Evolutionary conservation across 768 basidiomycete genomes (phyloP).

Genomic region (Phanerochaete sordida): DNA sequence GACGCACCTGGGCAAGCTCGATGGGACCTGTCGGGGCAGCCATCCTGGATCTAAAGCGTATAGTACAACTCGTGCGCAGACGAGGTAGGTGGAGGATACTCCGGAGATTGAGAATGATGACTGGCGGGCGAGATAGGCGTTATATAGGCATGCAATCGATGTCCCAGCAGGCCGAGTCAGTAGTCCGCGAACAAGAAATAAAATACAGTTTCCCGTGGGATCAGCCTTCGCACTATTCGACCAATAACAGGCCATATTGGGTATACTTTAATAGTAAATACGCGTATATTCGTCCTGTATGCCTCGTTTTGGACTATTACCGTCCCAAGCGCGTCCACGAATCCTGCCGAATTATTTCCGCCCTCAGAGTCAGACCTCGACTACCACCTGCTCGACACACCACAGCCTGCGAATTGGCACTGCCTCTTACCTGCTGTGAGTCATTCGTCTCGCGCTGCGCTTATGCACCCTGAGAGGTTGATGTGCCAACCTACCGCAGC

Average conservation of each 20-base stretch:
- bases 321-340: too few relatives aligned
- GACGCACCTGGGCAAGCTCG: conserved; percentile 29
- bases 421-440: neutral
- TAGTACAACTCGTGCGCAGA: conserved; percentile 11
- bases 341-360: too few relatives aligned
- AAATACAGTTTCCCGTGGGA: neutral
- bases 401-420: neutral
- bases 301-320: too few relatives aligned
- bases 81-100: conserved; percentile 1
- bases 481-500: neutral
- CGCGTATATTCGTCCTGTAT: too few relatives aligned
- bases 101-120: conserved; percentile 4
- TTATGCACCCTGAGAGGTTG: neutral
- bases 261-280: neutral
- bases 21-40: conserved; percentile 22
- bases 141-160: conserved; percentile 11
- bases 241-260: neutral
- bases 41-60: conserved; percentile 4
- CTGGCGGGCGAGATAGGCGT: neutral
- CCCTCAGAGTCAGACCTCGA: neutral
- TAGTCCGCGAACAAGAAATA: conserved; percentile 1
- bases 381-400: neutral
- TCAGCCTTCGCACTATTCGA: neutral
- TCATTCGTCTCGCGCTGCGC: neutral
- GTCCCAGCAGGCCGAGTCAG: neutral